These are phyloP conservation scores for Solanum aculeatissimum DNA, from an alignment of 305 asterid genomes.

Conservation along the genomic window DNA sequence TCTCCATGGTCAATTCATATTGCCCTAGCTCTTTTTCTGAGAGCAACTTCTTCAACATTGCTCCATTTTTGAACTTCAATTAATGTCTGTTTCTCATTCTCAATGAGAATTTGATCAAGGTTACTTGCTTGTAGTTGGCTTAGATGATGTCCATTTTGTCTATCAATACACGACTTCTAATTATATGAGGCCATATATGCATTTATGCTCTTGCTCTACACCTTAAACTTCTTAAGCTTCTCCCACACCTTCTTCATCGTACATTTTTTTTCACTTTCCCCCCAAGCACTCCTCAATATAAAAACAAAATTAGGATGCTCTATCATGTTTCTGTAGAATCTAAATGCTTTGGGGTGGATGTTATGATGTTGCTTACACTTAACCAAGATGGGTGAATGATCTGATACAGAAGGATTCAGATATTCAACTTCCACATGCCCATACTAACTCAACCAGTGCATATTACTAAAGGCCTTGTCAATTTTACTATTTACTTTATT, in stretches of 20 bases:
- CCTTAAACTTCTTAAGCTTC: background rate
- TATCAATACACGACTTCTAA: fast-evolving
- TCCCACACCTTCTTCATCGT: background rate
- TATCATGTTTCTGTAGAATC: background rate
- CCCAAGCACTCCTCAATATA: background rate
- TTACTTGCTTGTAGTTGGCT: background rate
- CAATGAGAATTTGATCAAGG: no score
- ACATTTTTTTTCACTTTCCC: background rate
- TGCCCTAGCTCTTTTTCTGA: background rate
- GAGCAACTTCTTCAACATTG: background rate
- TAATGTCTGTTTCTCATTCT: background rate
- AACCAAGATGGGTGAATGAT: background rate
- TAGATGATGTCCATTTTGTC: background rate
- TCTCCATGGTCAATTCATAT: background rate
- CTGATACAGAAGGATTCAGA: background rate
- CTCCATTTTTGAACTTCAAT: background rate
- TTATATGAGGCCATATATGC: background rate
- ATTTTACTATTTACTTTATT: background rate
- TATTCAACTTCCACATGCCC: background rate
- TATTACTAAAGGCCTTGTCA: background rate
- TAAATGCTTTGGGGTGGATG: background rate
- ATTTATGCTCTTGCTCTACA: background rate
- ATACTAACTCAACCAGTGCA: background rate
- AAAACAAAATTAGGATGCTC: background rate
- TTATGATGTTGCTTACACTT: background rate